Evolutionary conservation across 192 early-diverging fungal genomes (phyloP), one percentile per base, ranked within the genome.

Genomic region (Backusella liffmaniae): DNA sequence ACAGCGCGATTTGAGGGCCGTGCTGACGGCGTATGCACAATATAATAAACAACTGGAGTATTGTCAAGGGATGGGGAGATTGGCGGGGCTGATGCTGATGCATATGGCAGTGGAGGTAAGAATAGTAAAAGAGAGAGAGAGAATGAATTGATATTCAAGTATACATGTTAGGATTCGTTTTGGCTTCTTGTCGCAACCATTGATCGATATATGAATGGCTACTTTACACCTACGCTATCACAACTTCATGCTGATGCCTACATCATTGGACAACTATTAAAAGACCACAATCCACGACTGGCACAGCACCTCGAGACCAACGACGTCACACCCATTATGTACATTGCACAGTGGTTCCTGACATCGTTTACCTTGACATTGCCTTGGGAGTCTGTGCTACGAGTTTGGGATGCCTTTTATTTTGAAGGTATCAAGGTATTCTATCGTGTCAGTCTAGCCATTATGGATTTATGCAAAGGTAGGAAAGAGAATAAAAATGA

Each of bases 31-130:
- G 1, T 99, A 96, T 73, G 93, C 96, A 2, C 89, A 94, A 21
- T 94, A 96, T 82, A 95, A 98, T 77, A 87, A 87, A 1, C 77
- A 83, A 29, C 82, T 98, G 5, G 97, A 96, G 30, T 99, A 99
- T 80, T 97, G 96, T 78, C 97, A 98, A 79, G 97, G 97, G 7
- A 97, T 98, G 96, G 95, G 95, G 0, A 89, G 95, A 59, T 73
- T 98, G 46, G 97, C 91, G 6, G 96, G 96, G 0, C 88, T 96
- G 86, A 91, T 97, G 82, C 80, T 98, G 66, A 97, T 97, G 88
- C 87, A 93, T 10, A 90, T 96, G 86, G 78, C 88, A 9, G 86
- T 91, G 29, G 94, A 82, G 36, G 81, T 82, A 72, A 71, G 56
- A n/a, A 35, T 7, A 21, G 6, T 10, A 6, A 69, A 6, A 69